These are phyloP conservation scores for rapeseed (Brassica napus) DNA, from an alignment of 345 rosid genomes.

Conservation along the genomic window Da-Ae NC_063443.1:13861501-13862000, in stretches of 20 bases:
- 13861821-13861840: neutral
- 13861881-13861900: neutral
- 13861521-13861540: neutral
- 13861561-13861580: neutral
- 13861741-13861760: neutral
- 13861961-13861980: neutral
- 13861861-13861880: conserved; percentile 3
- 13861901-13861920: conserved; percentile 6
- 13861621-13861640: neutral
- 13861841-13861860: neutral
- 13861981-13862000: conserved; percentile 5
- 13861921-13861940: neutral
- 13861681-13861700: conserved; percentile 33
- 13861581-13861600: neutral
- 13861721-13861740: neutral
- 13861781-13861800: conserved; percentile 5
- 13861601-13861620: neutral
- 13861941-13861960: conserved; percentile 6
- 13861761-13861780: neutral
- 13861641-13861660: neutral
- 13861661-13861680: conserved; percentile 25
- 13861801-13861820: neutral
- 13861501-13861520: neutral
- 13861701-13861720: conserved; percentile 19
- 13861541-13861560: neutral